These are phyloP conservation scores for Amphichorda felina DNA, from an alignment of 2,329 filamentous ascomycete genomes.

Conservation along the genomic window DNA sequence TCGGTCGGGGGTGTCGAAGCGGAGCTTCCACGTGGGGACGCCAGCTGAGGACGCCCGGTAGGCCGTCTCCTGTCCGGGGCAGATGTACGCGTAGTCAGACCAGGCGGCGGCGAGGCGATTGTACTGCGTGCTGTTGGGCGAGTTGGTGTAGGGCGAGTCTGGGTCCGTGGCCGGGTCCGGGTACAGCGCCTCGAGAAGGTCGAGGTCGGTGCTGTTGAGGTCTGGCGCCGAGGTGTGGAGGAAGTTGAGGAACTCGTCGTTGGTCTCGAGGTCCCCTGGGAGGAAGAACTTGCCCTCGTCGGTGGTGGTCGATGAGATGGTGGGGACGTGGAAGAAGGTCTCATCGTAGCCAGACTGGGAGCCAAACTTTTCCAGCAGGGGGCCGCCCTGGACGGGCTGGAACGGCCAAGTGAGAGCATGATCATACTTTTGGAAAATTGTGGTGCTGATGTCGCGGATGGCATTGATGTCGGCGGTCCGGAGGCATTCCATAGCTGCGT, in stretches of 20 bases:
- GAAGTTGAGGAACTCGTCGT: conserved; percentile 22
- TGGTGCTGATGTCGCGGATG: conserved; percentile 23
- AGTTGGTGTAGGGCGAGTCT: conserved; percentile 21
- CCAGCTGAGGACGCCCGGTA: conserved; percentile 19
- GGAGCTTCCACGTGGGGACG: conserved; percentile 22
- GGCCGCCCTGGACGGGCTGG: conserved; percentile 32
- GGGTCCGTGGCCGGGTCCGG: no score
- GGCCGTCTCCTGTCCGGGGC: conserved; percentile 30
- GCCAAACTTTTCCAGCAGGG: conserved; percentile 31
- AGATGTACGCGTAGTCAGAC: conserved; percentile 32
- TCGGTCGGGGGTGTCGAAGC: conserved; percentile 25
- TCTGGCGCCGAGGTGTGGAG: conserved; percentile 19
- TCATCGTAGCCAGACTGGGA: conserved; percentile 24
- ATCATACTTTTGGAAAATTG: conserved; percentile 23
- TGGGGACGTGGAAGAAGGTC: conserved; percentile 22
- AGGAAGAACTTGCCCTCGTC: conserved; percentile 22
- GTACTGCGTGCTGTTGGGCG: conserved; percentile 29
- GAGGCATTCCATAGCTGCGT: no score
- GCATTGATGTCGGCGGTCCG: conserved; percentile 19
- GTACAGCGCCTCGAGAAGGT: no score
- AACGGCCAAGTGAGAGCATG: conserved; percentile 33
- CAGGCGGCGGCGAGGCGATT: conserved; percentile 28
- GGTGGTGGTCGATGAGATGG: conserved; percentile 22
- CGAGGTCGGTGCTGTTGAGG: conserved; percentile 15
- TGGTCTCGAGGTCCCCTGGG: conserved; percentile 18